Conservation (phyloP, 148 eudicot species). For the Polygonum maritimum region DNA sequence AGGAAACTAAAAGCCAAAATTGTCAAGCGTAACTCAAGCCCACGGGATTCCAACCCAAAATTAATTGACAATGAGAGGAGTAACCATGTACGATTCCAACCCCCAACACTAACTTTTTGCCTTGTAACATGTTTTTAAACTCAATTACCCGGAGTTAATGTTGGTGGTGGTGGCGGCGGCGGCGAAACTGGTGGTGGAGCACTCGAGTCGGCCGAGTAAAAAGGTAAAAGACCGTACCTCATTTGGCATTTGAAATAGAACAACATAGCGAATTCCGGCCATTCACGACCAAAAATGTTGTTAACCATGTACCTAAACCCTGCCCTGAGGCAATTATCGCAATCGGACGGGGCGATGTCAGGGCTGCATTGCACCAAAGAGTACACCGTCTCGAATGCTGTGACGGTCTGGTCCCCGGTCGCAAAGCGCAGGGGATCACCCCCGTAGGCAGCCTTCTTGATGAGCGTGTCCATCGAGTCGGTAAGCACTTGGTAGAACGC, state of each 20-base stretch:
- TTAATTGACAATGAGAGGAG: no score
- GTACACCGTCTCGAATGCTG: not conserved
- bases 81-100: no score
- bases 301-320: not conserved
- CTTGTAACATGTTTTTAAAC: no score
- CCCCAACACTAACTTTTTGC: no score
- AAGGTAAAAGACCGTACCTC: not conserved
- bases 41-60: no score
- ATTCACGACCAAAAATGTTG: not conserved
- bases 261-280: not conserved
- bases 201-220: not conserved
- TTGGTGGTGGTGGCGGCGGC: not conserved
- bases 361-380: not conserved
- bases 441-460: not conserved
- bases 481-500: not conserved
- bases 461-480: not conserved
- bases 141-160: not conserved
- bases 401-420: not conserved
- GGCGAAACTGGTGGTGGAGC: not conserved
- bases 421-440: not conserved
- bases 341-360: not conserved
- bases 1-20: no score
- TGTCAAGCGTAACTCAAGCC: no score
- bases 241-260: not conserved
- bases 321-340: not conserved